Evolutionary conservation across 2,329 filamentous ascomycete species (phyloP), one percentile per base, ranked within the genome.

Genomic region (Plectosphaerella plurivora): DNA sequence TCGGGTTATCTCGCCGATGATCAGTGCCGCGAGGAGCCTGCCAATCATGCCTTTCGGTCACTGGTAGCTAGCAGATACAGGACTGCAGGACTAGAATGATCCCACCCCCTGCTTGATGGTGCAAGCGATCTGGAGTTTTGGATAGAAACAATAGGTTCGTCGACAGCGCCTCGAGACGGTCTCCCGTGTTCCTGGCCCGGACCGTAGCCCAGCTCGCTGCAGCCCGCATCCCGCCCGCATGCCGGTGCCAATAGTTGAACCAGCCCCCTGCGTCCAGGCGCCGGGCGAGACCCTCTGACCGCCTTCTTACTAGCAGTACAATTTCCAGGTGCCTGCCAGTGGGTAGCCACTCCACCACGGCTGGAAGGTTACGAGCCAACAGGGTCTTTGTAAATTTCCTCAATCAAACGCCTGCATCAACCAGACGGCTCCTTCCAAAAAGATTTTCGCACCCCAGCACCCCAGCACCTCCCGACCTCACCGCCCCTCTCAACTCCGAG

Each of bases 231-330:
- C 39, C 39, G n/a, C 12, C n/a, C n/a, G 39, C n/a, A 10, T 46
- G 11, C 20, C 16, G 37, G 48, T 42, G 36, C 48, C 37, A 15
- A 24, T 33, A 33, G 28, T 12, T 33, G 28, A 22, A 22, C 15
- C 37, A 28, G 11, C 28, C 28, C 28, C 28, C 28, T 33, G 28
- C 28, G 28, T 12, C 28, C 28, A 33, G 28, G 42, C 25, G 35
- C 45, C 45, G 24, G 35, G 24, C 14, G 8, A 25, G 47, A 36
- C 51, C 42, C 28, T 53, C 53, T 57, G 55, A 57, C 55, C 55
- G 55, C 55, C 55, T 57, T 55, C 15, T 55, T 22, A 22, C 22
- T 22, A 22, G 22, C 22, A 22, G 22, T 45, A 39, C 33, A 55
- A 56, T 57, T 22, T 57, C 49, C 45, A 37, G 15, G 35, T 47